Conservation (phyloP, 73 alveolate species). For the Paramecium sonneborni region DNA sequence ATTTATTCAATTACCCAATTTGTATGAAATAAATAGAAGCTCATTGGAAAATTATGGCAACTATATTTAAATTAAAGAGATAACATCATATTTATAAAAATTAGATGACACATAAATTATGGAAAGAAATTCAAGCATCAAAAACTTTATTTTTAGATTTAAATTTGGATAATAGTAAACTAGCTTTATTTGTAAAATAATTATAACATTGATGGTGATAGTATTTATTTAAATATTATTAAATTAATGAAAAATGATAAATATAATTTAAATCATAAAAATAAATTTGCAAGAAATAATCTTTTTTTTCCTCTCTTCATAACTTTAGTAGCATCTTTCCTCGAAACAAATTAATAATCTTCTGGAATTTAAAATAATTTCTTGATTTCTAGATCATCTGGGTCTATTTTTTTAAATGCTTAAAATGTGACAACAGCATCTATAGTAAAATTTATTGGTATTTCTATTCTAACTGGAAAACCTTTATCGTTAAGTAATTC, state of each 20-base stretch:
- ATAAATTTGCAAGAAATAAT: conserved; percentile 59
- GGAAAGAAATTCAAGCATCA: background rate
- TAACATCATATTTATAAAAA: background rate
- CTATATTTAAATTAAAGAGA: background rate
- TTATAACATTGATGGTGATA: background rate
- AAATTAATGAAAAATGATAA: background rate
- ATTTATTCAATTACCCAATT: background rate
- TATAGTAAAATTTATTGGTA: conserved; percentile 80
- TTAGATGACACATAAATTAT: background rate
- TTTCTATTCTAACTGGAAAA: conserved; percentile 84
- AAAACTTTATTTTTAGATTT: conserved; percentile 12
- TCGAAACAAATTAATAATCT: conserved; percentile 51
- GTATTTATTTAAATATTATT: background rate
- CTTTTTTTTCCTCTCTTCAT: conserved; percentile 68
- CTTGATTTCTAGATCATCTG: background rate
- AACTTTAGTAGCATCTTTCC: conserved; percentile 86
- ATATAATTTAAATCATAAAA: conserved; percentile 31
- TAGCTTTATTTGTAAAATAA: background rate
- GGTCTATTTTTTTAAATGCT: conserved; percentile 58
- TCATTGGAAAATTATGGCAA: conserved; percentile 52
- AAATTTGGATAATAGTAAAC: background rate
- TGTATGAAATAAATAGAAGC: background rate
- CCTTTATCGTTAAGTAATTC: conserved; percentile 75
- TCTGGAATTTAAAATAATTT: conserved; percentile 72
- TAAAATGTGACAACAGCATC: conserved; percentile 81